phyloP scores from a whole-genome alignment of 495 filamentous ascomycete genomes.

The Aspergillus biplanus region DNA sequence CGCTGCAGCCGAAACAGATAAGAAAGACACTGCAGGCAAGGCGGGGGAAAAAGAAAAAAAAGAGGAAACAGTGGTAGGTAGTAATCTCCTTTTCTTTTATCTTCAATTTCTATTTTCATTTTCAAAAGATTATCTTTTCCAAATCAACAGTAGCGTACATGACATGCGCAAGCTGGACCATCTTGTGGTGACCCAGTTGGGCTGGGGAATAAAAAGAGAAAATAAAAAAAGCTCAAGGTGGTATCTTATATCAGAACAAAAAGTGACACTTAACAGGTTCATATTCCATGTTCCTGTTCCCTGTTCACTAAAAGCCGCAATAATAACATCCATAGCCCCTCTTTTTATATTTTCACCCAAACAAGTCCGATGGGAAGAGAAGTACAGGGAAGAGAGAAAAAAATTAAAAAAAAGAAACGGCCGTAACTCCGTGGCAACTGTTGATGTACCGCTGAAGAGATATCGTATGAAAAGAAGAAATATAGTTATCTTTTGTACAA shows the following conservation, averaged over 20 bases:
- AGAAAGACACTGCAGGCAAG: constrained; percentile 1
- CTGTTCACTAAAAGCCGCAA: constrained; percentile 15
- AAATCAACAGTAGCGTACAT: constrained; percentile 26
- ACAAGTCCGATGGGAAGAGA: constrained; percentile 19
- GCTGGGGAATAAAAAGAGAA: constrained; percentile 21
- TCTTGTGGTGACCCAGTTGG: constrained; percentile 13
- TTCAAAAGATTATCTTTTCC: constrained; percentile 6
- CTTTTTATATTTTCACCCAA: constrained; percentile 19
- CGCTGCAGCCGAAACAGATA: constrained; percentile 2
- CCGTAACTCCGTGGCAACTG: constrained; percentile 24
- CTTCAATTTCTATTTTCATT: constrained; percentile 8
- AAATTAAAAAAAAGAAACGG: constrained; percentile 20
- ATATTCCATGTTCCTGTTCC: constrained; percentile 13
- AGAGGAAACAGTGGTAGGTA: too few species aligned
- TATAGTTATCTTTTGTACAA: constrained; percentile 42
- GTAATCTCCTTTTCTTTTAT: not conserved
- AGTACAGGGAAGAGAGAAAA: constrained; percentile 7
- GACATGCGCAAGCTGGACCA: constrained; percentile 18
- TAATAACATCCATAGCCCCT: constrained; percentile 17
- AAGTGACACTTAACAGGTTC: constrained; percentile 22
- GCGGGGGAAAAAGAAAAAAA: too few species aligned
- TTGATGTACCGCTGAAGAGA: constrained; percentile 19
- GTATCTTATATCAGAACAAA: constrained; percentile 44
- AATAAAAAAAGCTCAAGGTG: constrained; percentile 29
- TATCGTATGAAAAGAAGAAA: constrained; percentile 24